phyloP scores from a whole-genome alignment of 257 asterid genomes.

The Solanum pinnatisectum region DNA sequence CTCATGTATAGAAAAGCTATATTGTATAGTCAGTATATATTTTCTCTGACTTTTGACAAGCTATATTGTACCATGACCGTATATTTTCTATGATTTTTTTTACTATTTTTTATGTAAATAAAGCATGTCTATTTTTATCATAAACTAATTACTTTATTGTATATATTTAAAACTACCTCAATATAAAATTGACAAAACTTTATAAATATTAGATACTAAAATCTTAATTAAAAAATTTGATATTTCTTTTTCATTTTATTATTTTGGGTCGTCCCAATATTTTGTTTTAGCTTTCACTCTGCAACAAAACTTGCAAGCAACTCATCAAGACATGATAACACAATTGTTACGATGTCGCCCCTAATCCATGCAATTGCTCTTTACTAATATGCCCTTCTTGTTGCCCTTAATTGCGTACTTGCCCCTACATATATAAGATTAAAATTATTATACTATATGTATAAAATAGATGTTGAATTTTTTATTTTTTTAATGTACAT shows the following conservation, averaged over 20 bases:
- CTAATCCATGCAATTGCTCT: background rate
- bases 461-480: background rate
- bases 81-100: too few species aligned
- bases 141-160: too few species aligned
- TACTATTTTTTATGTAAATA: too few species aligned
- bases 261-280: background rate
- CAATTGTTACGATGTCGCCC: background rate
- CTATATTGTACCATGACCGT: too few species aligned
- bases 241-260: background rate
- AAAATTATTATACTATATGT: background rate
- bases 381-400: background rate
- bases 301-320: background rate
- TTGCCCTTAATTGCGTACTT: background rate
- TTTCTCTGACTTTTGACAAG: too few species aligned
- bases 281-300: background rate
- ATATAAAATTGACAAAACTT: background rate
- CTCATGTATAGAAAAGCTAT: too few species aligned
- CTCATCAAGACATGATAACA: background rate
- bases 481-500: background rate
- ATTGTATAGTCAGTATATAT: too few species aligned
- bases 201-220: background rate
- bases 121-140: too few species aligned
- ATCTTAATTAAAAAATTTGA: background rate
- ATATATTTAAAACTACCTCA: too few species aligned
- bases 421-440: background rate